Percentiles rank a stretch among this genome's conserved stretches.
Evolutionary conservation across 2,329 filamentous ascomycete species (phyloP).

Genomic region (Ceratocystis ficicola): DNA sequence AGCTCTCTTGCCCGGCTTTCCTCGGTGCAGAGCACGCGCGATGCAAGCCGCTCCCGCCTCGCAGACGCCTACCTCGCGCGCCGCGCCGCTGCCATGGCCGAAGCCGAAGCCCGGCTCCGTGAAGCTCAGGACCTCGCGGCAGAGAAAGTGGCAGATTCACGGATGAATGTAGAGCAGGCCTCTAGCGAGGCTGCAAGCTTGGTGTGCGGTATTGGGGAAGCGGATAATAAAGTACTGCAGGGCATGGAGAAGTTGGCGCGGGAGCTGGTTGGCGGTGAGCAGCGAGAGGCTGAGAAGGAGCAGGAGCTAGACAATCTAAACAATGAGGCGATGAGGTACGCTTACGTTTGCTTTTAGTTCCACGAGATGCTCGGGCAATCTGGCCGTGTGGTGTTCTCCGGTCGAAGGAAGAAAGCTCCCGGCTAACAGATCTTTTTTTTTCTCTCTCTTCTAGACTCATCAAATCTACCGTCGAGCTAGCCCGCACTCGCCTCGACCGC

Average conservation of each 20-base stretch:
- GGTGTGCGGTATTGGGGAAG: neutral
- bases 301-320: constrained; percentile 45
- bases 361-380: too few species aligned
- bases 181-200: too few species aligned
- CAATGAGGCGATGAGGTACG: constrained; percentile 43
- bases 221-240: constrained; percentile 51
- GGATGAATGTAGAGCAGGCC: too few species aligned
- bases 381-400: too few species aligned
- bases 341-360: neutral
- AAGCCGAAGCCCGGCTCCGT: neutral
- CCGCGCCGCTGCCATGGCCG: neutral
- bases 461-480: constrained; percentile 44
- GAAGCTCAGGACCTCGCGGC: neutral
- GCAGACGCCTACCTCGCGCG: constrained; percentile 31
- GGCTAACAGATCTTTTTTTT: neutral
- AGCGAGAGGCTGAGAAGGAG: constrained; percentile 39
- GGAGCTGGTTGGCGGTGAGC: constrained; percentile 43
- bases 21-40: too few species aligned
- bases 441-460: constrained; percentile 34
- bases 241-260: constrained; percentile 54
- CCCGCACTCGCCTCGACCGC: constrained; percentile 44
- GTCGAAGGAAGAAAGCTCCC: too few species aligned
- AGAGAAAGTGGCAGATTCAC: neutral
- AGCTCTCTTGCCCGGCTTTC: too few species aligned
- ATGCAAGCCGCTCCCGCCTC: constrained; percentile 45